Percentiles rank a stretch among this genome's conserved stretches.
phyloP scores from a whole-genome alignment of 257 asterid genomes.

The Nicotiana tomentosiformis region DNA sequence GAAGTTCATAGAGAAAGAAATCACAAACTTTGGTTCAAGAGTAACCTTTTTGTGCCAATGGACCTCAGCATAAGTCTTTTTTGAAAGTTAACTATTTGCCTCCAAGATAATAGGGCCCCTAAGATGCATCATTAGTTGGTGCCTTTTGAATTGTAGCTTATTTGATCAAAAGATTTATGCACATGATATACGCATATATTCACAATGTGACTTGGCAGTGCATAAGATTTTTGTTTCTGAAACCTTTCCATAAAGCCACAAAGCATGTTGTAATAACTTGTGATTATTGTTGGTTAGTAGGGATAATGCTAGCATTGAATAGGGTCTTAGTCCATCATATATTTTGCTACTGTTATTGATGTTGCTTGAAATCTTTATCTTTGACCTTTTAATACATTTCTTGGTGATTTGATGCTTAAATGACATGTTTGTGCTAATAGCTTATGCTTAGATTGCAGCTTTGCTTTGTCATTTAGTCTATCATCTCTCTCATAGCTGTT shows the following conservation, averaged over 20 bases:
- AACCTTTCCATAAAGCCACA: not conserved
- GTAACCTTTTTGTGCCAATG: not conserved
- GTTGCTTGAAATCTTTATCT: not conserved
- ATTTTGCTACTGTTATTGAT: not conserved
- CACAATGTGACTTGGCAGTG: not conserved
- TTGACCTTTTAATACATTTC: not conserved
- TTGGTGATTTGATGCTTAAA: not conserved
- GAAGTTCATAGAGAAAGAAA: not conserved
- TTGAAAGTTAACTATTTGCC: not conserved
- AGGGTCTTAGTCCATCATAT: not conserved
- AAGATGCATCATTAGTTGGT: not conserved
- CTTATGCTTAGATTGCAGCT: not conserved
- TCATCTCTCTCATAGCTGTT: not conserved
- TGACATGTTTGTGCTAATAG: not conserved
- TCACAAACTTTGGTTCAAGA: not conserved
- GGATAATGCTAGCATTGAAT: not conserved
- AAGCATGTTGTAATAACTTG: not conserved
- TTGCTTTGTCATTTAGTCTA: not conserved
- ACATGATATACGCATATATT: not conserved
- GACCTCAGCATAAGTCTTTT: not conserved
- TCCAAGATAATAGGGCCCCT: not conserved
- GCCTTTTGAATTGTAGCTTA: not conserved
- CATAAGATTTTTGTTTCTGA: not conserved
- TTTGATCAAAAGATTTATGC: constrained; percentile 2
- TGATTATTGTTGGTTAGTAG: not conserved